These are phyloP conservation scores for Sisymbrium altissimum DNA, from an alignment of 345 rosid species.

Conservation along the genomic window DNA sequence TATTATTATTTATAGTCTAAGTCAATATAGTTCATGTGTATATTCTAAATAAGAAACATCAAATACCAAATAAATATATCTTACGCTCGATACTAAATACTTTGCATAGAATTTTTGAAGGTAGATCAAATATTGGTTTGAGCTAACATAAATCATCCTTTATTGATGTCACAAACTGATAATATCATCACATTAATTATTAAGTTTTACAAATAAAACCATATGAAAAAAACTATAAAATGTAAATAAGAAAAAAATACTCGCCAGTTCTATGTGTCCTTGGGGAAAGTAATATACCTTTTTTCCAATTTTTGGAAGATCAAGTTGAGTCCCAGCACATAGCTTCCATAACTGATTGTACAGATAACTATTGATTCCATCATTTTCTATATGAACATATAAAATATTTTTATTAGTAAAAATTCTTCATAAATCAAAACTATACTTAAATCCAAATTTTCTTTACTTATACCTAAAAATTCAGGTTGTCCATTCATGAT, in stretches of 20 bases:
- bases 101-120: slow-evolving; percentile 48
- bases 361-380: background rate
- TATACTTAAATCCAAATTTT: background rate
- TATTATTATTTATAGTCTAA: no score
- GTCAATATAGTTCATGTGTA: no score
- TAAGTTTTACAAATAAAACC: background rate
- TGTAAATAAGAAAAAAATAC: background rate
- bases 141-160: slow-evolving; percentile 28
- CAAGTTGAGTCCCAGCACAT: slow-evolving; percentile 50
- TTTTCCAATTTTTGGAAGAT: slow-evolving; percentile 47
- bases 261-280: slow-evolving; percentile 60
- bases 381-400: background rate
- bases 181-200: background rate
- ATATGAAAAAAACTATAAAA: background rate
- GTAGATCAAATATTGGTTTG: slow-evolving; percentile 50
- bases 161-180: slow-evolving; percentile 39
- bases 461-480: background rate
- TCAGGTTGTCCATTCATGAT: background rate
- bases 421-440: background rate
- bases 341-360: slow-evolving; percentile 45
- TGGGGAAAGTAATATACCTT: slow-evolving; percentile 60
- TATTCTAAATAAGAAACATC: no score
- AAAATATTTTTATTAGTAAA: background rate
- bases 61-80: slow-evolving; percentile 26
- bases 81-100: slow-evolving; percentile 42